Evolutionary conservation across 2,329 filamentous ascomycete genomes (phyloP).

Genomic region (Paracamarosporium sp.): DNA sequence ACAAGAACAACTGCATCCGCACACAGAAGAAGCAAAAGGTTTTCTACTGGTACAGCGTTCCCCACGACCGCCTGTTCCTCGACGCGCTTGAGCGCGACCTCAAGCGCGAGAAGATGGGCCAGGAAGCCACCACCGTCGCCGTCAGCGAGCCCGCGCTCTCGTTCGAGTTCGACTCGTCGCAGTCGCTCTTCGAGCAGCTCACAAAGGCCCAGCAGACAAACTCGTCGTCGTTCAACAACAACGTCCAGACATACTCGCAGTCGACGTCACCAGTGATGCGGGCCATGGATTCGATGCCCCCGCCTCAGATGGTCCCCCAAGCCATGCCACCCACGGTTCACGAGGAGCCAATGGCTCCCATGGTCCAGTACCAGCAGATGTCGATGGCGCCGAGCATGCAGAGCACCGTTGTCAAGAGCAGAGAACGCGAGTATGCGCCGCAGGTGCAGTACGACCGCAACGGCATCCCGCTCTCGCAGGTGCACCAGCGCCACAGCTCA

Average conservation of each 20-base stretch:
- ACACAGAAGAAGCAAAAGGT: slow-evolving; percentile 99
- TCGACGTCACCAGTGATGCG: slow-evolving; percentile 88
- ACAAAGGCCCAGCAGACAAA: slow-evolving; percentile 99
- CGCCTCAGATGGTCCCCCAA: slow-evolving; percentile 79
- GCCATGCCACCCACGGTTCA: slow-evolving; percentile 58
- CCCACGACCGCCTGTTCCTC: slow-evolving; percentile 95
- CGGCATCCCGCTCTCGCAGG: slow-evolving; percentile 80
- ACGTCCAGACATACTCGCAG: slow-evolving; percentile 72
- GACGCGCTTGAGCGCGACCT: slow-evolving; percentile 96
- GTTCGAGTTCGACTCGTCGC: slow-evolving; percentile 98
- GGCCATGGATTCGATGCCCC: slow-evolving; percentile 92
- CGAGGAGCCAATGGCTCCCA: slow-evolving; percentile 66
- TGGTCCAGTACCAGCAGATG: slow-evolving; percentile 77
- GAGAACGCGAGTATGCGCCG: slow-evolving; percentile 78
- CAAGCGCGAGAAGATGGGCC: slow-evolving; percentile 99
- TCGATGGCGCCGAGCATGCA: slow-evolving; percentile 75
- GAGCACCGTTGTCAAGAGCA: slow-evolving; percentile 76
- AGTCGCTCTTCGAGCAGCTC: slow-evolving; percentile 98
- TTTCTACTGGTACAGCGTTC: slow-evolving; percentile 99
- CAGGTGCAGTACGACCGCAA: slow-evolving; percentile 91
- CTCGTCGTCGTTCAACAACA: slow-evolving; percentile 90
- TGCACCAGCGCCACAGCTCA: slow-evolving; percentile 93
- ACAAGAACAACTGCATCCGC: slow-evolving; percentile 99
- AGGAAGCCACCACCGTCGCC: slow-evolving; percentile 95
- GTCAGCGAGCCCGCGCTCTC: slow-evolving; percentile 97